Evolutionary conservation across 129 eudicot genomes (phyloP), one percentile per base, ranked within the genome.

Genomic region (Gnaphalium uliginosum): DNA sequence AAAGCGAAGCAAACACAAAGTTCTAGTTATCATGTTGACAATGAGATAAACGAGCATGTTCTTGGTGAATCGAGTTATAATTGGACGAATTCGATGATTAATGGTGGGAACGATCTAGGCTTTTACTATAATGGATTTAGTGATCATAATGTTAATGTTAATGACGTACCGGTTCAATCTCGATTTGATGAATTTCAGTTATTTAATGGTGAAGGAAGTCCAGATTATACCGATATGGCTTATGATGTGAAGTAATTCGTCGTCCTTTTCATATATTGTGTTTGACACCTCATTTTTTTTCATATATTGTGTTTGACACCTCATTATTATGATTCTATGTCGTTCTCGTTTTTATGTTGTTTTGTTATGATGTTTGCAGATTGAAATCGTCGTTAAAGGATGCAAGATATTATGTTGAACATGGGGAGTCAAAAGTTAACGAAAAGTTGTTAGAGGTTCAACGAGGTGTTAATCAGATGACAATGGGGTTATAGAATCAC

Each of bases 141-240:
- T 63, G 73, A 58, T 79, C 58, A 32, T 33, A 37, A 32, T 72
- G 48, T 11, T 71, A 29, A 39, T 48, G 26, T 11, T 71, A 29
- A 39, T 48, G 26, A 33, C 59, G 66, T 18, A 39, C 35, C 32
- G 6, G 23, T 56, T 76, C 79, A 82, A 66, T 13, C 50, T 15
- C 71, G 2, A n/a, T 57, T 19, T n/a, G 27, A 57, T 57, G 62
- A 57, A 57, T 6, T 57, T 57, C 62, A 18, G 26, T 57, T 57
- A 21, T 57, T n/a, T 7, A 57, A 8, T 56, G 25, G 62, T n/a
- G 62, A 57, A 57, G 25, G 27, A 57, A 57, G 62, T 57, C 62
- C 23, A 57, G 62, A 57, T 57, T 57, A 19, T 21, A 57, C 62
- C 9, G 26, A 22, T 6, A 57, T 57, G 25, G 25, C 13, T 57